Percentiles rank a stretch among this genome's conserved stretches.
Evolutionary conservation across 2,329 filamentous ascomycete species (phyloP).

Genomic region (Ascochyta rabiei): DNA sequence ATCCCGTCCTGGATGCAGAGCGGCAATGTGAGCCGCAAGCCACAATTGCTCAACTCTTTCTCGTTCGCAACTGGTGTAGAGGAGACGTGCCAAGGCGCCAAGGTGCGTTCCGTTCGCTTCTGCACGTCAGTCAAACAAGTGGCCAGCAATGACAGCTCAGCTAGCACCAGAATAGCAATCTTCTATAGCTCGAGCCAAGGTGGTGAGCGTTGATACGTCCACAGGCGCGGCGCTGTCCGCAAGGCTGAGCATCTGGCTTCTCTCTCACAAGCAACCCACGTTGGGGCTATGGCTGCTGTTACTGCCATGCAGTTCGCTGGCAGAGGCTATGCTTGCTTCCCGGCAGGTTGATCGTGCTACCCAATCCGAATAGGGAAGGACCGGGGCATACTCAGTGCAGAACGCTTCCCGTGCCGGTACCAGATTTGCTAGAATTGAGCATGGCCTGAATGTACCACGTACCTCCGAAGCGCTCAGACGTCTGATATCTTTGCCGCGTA

Average conservation of each 20-base stretch:
- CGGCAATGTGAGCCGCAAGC: constrained; percentile 10
- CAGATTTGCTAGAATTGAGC: constrained; percentile 18
- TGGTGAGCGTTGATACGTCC: constrained; percentile 21
- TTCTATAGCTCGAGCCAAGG: constrained; percentile 14
- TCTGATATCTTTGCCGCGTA: constrained; percentile 17
- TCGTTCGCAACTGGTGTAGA: constrained; percentile 8
- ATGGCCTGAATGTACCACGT: constrained; percentile 4
- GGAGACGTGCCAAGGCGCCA: constrained; percentile 30
- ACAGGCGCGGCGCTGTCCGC: constrained; percentile 5
- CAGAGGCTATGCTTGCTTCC: constrained; percentile 20
- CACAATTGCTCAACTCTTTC: constrained; percentile 18
- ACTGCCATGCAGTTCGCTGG: constrained; percentile 22
- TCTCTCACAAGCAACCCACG: constrained; percentile 31
- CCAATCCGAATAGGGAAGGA: not conserved
- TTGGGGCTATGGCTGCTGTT: constrained; percentile 21
- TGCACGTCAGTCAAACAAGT: constrained; percentile 39
- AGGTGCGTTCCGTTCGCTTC: constrained; percentile 35
- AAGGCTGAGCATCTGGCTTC: constrained; percentile 27
- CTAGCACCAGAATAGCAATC: constrained; percentile 37
- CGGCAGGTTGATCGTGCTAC: constrained; percentile 2
- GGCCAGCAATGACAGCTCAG: constrained; percentile 37
- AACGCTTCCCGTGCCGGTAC: constrained; percentile 24
- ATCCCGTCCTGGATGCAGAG: constrained; percentile 14
- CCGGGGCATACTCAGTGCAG: not conserved
- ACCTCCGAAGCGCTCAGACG: constrained; percentile 22